Conservation (phyloP, 1,284 basidiomycete genomes). For the Athelia sp. region DNA sequence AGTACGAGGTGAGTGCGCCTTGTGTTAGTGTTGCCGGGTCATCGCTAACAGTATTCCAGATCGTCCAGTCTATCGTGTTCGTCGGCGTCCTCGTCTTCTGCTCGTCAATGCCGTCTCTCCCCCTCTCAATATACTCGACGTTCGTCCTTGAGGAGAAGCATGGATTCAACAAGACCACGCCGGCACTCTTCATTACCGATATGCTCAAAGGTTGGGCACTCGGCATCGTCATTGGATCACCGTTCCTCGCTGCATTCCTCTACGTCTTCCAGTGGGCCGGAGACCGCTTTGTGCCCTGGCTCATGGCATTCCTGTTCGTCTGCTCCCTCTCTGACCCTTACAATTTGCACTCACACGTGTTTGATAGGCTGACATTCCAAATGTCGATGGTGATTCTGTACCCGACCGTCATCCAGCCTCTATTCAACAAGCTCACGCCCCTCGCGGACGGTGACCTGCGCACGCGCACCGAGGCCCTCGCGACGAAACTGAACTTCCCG, state of each 20-base stretch:
- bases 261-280: slow-evolving; percentile 93
- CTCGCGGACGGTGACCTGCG: slow-evolving; percentile 74
- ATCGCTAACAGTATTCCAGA: slow-evolving; percentile 32
- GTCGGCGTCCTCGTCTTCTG: slow-evolving; percentile 62
- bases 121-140: slow-evolving; percentile 79
- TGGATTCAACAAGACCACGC: slow-evolving; percentile 95
- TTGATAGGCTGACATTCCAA: slow-evolving; percentile 78
- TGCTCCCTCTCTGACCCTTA: neutral
- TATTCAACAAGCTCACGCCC: slow-evolving; percentile 96
- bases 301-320: slow-evolving; percentile 79
- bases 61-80: slow-evolving; percentile 81
- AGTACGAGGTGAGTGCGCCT: slow-evolving; percentile 56
- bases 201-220: slow-evolving; percentile 78
- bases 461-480: slow-evolving; percentile 69
- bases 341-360: neutral
- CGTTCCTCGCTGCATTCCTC: slow-evolving; percentile 85
- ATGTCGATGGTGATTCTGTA: slow-evolving; percentile 82
- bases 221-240: slow-evolving; percentile 75
- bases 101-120: slow-evolving; percentile 67
- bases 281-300: slow-evolving; percentile 82
- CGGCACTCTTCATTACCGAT: slow-evolving; percentile 71
- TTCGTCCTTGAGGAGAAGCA: slow-evolving; percentile 95
- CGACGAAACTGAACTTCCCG: slow-evolving; percentile 84
- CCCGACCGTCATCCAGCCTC: slow-evolving; percentile 88
- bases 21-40: slow-evolving; percentile 5